A percentile compares a stretch with the other conserved stretches of the same genome.
These are phyloP conservation scores for Saturnispora sekii DNA, from an alignment of 805 yeast genomes.

Conservation along the genomic window DNA sequence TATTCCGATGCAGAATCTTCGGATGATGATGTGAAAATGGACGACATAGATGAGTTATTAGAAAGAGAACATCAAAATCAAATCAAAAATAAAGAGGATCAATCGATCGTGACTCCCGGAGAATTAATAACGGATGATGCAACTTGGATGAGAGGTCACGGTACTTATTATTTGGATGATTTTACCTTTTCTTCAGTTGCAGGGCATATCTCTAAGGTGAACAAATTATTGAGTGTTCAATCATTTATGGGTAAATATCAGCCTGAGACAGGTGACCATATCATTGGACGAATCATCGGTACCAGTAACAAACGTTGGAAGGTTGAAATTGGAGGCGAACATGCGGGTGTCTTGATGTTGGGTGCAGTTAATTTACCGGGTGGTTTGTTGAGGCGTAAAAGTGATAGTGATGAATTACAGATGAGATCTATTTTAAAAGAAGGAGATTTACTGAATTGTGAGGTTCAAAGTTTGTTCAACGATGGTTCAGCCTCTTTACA, in stretches of 20 bases:
- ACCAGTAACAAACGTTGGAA: slow-evolving; percentile 94
- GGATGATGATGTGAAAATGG: slow-evolving; percentile 20
- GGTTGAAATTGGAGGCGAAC: slow-evolving; percentile 92
- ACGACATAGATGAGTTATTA: slow-evolving; percentile 12
- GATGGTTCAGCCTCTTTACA: slow-evolving; percentile 93
- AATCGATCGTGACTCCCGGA: slow-evolving; percentile 78
- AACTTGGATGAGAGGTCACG: slow-evolving; percentile 98
- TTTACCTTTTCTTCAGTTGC: slow-evolving; percentile 86
- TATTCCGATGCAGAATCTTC: slow-evolving; percentile 18
- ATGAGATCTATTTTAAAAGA: slow-evolving; percentile 93
- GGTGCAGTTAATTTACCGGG: slow-evolving; percentile 98
- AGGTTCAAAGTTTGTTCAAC: slow-evolving; percentile 79
- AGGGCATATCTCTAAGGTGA: slow-evolving; percentile 79
- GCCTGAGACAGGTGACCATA: slow-evolving; percentile 95
- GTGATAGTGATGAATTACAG: slow-evolving; percentile 91
- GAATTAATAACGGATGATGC: slow-evolving; percentile 94
- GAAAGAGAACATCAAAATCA: slow-evolving; percentile 5
- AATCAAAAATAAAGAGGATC: slow-evolving; percentile 4
- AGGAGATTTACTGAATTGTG: slow-evolving; percentile 92
- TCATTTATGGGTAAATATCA: slow-evolving; percentile 82
- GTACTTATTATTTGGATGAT: slow-evolving; percentile 73
- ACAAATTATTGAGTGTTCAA: slow-evolving; percentile 72
- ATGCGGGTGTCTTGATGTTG: slow-evolving; percentile 82
- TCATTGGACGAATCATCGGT: slow-evolving; percentile 88
- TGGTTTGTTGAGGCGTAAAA: slow-evolving; percentile 87